Base-by-base conservation (phyloP, 106 monocot genomes). In the Platanthera zijinensis region DNA sequence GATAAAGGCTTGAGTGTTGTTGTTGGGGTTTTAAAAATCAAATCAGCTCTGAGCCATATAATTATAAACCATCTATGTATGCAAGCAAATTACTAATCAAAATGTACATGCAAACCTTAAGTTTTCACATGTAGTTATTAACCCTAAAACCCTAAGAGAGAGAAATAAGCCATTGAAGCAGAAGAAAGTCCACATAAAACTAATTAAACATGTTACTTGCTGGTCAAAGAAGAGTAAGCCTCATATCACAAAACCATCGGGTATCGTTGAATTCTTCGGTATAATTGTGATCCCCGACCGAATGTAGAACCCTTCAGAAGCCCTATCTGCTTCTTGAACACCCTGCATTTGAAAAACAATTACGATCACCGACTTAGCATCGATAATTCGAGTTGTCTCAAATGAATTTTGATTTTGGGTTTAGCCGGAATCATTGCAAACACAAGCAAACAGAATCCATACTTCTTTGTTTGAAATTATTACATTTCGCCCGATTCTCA, bases 401-500 rank as follows among this genome's bases (percentile, higher is more conserved):
- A 5, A 15, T 56, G 15, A 56, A 56, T 3, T 5, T 56, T 1
- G 56, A 56, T 56, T 5, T 17, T 17, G n/a, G 17, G 17, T 4
- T 11, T 54, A 3, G 7, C 21, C 21, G 18, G 7, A 61, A 7
- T 21, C 15, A 56, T 56, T 56, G 13, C 56, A 56, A 56, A 56
- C 9, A 18, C 19, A 21, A 66, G 12, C 11, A 22, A 67, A 8
- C 57, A 59, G 69, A 10, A 81, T 53, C 0, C 74, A 51, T 88
- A 91, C 91, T 28, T 91, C 88, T 28, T 86, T 79, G 73, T 91
- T 91, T 49, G 88, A 30, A 3, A 91, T 91, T 10, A 54, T 77
- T 62, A 91, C 91, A 71, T 86, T 84, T 78, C 88, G 88, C 52
- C 91, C 91, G 17, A 91, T 91, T 64, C 88, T 88, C 68, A 88